Base-by-base conservation (phyloP, 2,329 filamentous ascomycete genomes). In the Cladosporium sp. region DNA sequence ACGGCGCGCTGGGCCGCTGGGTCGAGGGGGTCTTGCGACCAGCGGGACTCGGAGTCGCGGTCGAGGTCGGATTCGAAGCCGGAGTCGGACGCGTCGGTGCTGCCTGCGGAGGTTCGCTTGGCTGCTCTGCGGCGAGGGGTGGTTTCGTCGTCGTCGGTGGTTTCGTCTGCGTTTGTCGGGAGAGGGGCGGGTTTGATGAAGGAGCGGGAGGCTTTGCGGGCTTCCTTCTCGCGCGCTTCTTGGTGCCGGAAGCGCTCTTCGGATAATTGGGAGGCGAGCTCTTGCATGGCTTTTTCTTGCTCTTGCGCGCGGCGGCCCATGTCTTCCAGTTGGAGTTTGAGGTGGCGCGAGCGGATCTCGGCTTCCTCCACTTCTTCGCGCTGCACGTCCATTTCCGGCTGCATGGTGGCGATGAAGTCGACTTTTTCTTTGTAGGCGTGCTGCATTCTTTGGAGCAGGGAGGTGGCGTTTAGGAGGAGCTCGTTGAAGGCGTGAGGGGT, bases 331-430 rank as follows among this genome's bases (percentile, higher is more conserved):
- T 84, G 81, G 55, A 76, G 70, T 65, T 82, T 83, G 47, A 83
- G 66, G 57, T 82, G 76, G 32, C 73, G 69, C 12, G 77, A 72
- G 7, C 79, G 72, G 33, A 78, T 80, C 29, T 80, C 73, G 12
- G 78, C 74, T 57, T 83, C 80, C 53, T 82, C 78, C 0, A 80
- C 70, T 61, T 84, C 81, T 55, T 83, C 80, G n/a, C 73, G 70
- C 56, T 79, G 77, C 9, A 77, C 76, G 45, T 74, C 76, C 52
- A 79, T 76, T 57, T 82, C 78, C 3, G 75, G 76, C 30, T 74
- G 66, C 3, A 74, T 70, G 53, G 77, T 72, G 33, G 74, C 71
- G 38, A 83, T 66, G 25, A 72, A 70, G 46, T 73, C 70, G 1
- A 69, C 70, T 51, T 77, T 71, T 53, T 74, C 67, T 54, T 75